These are phyloP conservation scores for Harrya chromipes DNA, from an alignment of 768 basidiomycete genomes.

Conservation along the genomic window DNA sequence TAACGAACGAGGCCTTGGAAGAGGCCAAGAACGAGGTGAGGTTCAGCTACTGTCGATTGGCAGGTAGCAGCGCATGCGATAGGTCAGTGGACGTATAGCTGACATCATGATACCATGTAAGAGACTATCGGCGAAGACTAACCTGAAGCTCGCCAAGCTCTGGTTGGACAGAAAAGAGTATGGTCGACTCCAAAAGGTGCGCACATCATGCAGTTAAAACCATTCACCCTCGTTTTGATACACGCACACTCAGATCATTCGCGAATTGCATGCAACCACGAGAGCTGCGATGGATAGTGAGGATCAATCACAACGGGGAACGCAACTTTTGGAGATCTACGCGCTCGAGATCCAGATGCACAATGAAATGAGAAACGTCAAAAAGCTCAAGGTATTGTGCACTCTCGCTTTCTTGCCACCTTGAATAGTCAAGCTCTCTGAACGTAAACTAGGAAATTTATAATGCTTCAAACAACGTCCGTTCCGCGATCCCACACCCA, in stretches of 20 bases:
- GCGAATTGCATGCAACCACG: conserved; percentile 71
- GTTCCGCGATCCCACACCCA: conserved; percentile 96
- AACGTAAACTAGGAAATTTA: conserved; percentile 82
- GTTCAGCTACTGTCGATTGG: not conserved
- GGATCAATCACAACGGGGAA: conserved; percentile 90
- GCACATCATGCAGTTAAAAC: conserved; percentile 3
- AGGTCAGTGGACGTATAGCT: not conserved
- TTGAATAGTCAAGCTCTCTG: not conserved
- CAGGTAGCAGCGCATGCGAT: too few relatives aligned
- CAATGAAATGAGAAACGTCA: conserved; percentile 92
- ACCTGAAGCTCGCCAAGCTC: conserved; percentile 93
- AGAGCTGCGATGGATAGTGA: conserved; percentile 59
- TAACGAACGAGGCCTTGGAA: conserved; percentile 81
- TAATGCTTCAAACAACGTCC: conserved; percentile 88
- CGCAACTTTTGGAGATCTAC: conserved; percentile 93
- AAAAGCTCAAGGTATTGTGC: conserved; percentile 80
- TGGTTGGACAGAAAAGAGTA: conserved; percentile 98
- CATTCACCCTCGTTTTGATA: not conserved
- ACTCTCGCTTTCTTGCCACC: not conserved
- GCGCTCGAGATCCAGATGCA: conserved; percentile 99
- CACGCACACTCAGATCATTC: conserved; percentile 53
- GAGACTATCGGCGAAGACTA: conserved; percentile 94
- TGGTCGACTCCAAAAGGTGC: conserved; percentile 72
- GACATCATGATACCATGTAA: conserved; percentile 29
- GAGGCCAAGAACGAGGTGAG: conserved; percentile 95